Evolutionary conservation across 2,329 filamentous ascomycete genomes (phyloP).

Genomic region (Nemania sp.): DNA sequence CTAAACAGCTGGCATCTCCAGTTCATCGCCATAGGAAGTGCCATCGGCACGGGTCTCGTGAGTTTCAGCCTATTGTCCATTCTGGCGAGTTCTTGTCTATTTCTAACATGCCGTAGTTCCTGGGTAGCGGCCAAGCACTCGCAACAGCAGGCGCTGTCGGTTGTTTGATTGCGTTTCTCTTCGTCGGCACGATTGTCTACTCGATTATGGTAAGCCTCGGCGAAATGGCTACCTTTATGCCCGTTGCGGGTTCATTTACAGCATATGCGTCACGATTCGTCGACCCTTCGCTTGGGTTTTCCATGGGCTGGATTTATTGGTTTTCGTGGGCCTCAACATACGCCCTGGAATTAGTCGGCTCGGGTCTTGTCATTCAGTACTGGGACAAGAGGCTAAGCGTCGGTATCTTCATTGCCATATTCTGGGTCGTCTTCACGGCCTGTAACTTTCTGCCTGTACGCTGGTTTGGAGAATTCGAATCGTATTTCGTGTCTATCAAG

Average conservation of each 20-base stretch:
- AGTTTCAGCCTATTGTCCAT: constrained; percentile 2
- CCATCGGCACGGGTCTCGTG: constrained; percentile 75
- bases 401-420: constrained; percentile 78
- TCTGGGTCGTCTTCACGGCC: constrained; percentile 76
- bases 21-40: constrained; percentile 61
- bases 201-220: constrained; percentile 77
- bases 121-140: constrained; percentile 73
- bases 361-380: constrained; percentile 80
- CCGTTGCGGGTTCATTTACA: constrained; percentile 81
- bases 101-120: constrained; percentile 58
- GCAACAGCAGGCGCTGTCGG: constrained; percentile 73
- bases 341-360: constrained; percentile 78
- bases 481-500: constrained; percentile 83
- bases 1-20: constrained; percentile 52
- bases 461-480: constrained; percentile 81
- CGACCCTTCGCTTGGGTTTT: constrained; percentile 75
- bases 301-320: constrained; percentile 88
- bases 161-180: constrained; percentile 75
- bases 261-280: constrained; percentile 81
- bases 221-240: constrained; percentile 83
- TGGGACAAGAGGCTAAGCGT: constrained; percentile 74
- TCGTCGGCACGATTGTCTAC: constrained; percentile 79
- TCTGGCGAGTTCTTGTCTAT: not conserved
- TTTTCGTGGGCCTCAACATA: constrained; percentile 80
- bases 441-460: constrained; percentile 79